Base-by-base conservation (phyloP, 2,329 filamentous ascomycete genomes). In the Metarhizium humberi region DNA sequence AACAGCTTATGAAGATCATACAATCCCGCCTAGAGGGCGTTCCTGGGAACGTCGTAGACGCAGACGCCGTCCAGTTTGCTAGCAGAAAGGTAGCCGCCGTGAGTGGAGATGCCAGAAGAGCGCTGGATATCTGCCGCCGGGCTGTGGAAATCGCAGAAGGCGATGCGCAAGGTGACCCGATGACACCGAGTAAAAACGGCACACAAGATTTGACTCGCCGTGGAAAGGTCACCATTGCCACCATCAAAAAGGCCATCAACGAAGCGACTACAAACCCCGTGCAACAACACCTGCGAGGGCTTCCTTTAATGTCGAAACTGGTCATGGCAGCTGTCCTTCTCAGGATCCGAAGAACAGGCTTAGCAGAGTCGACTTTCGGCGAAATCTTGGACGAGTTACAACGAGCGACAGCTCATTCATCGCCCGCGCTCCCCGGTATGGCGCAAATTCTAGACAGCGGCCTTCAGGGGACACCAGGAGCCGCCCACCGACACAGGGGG, bases 1-100 rank as follows among this genome's bases (percentile, higher is more conserved):
- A 94, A 57, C 94, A 99, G 71, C 80, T 99, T 45, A 96, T 97
- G 88, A 88, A 87, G 62, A 99, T 99, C 66, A 96, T 99, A 60
- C 87, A 92, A 66, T 95, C 91, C n/a, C 87, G 94, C 34, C 80
- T 99, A 2, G 85, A 90, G 66, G 90, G 90, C 54, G 90, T 97
- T 0, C 87, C 89, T 1, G 91, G 90, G 30, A 85, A 92, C 61
- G 87, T 99, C 48, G 92, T 99, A 45, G 90, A 96, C 58, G 77
- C 90, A 1, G 94, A 99, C 66, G 95, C 94, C 14, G 82, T 99
- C 51, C 92, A 97, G 71, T 99, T 99, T 66, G 94, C 94, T 3
- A 92, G 90, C 63, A 85, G 94, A 58, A 99, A 99, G 73, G 94
- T 99, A 36, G 94, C 94, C 5, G 92, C 94, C 43, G 95, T 99